Conservation (phyloP, 805 yeast genomes). For the Kodamaea kaohsiungensis region DNA sequence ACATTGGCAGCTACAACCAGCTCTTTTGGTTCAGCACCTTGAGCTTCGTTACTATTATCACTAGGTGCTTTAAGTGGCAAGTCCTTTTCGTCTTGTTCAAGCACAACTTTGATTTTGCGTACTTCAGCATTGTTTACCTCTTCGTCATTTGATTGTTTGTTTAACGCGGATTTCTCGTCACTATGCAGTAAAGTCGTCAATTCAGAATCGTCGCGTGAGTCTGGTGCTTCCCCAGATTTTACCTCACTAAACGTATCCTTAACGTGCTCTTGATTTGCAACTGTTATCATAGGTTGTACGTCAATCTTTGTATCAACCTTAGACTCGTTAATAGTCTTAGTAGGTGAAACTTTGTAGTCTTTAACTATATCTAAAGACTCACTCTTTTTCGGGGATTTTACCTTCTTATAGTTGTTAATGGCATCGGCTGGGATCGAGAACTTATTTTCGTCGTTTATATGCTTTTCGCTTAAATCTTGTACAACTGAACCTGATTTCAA, state of each 20-base stretch:
- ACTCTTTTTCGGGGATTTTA: not conserved
- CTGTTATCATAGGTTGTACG: not conserved
- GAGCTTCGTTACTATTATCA: not conserved
- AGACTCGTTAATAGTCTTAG: not conserved
- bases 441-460: not conserved
- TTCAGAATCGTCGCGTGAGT: not conserved
- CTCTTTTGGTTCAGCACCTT: not conserved
- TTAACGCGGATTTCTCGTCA: not conserved
- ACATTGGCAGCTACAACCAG: not conserved
- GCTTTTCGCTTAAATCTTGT: not conserved
- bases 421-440: not conserved
- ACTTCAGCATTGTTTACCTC: not conserved
- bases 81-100: not conserved
- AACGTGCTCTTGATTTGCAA: not conserved
- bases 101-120: not conserved
- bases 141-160: not conserved
- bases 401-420: not conserved
- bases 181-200: not conserved
- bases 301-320: not conserved
- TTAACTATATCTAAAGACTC: not conserved
- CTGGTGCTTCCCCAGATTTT: not conserved
- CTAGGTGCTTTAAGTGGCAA: not conserved
- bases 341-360: not conserved
- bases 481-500: not conserved
- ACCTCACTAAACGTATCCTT: not conserved